These are phyloP conservation scores for Strobilomyces echinocephalus DNA, from an alignment of 768 basidiomycete species.

Conservation along the genomic window DNA sequence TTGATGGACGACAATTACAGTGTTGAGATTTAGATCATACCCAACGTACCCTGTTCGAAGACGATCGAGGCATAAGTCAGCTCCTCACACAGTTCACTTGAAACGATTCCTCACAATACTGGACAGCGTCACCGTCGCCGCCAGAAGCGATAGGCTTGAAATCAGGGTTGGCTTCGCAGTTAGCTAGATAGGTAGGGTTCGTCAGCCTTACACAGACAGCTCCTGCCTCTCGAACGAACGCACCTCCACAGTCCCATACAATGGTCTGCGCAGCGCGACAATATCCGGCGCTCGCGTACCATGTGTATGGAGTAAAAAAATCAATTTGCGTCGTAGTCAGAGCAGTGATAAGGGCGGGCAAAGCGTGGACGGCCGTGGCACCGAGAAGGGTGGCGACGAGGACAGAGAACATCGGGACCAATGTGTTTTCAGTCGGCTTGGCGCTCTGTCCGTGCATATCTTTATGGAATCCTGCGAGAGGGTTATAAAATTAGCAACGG, in stretches of 20 bases:
- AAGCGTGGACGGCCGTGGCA: conserved; percentile 10
- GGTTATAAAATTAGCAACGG: conserved; percentile 1
- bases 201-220: not conserved
- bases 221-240: conserved; percentile 11
- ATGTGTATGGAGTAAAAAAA: conserved; percentile 44
- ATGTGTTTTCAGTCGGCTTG: not conserved
- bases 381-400: conserved; percentile 15
- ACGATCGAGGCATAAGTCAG: not conserved
- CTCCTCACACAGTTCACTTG: not conserved
- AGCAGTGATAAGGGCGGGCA: conserved; percentile 34
- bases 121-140: conserved; percentile 39
- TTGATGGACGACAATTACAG: conserved; percentile 37
- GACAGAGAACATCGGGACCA: conserved; percentile 14
- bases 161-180: conserved; percentile 44
- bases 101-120: conserved; percentile 36
- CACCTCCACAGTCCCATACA: conserved; percentile 54
- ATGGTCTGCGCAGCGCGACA: conserved; percentile 41
- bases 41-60: conserved; percentile 46
- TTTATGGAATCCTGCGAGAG: conserved; percentile 1
- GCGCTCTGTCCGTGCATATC: not conserved
- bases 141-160: conserved; percentile 47
- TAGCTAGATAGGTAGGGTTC: conserved; percentile 23
- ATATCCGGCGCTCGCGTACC: conserved; percentile 48
- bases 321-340: conserved; percentile 39
- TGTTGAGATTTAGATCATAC: conserved; percentile 37